phyloP scores from a whole-genome alignment of 1,139 yeast genomes.

The Scheffersomyces titani region DNA sequence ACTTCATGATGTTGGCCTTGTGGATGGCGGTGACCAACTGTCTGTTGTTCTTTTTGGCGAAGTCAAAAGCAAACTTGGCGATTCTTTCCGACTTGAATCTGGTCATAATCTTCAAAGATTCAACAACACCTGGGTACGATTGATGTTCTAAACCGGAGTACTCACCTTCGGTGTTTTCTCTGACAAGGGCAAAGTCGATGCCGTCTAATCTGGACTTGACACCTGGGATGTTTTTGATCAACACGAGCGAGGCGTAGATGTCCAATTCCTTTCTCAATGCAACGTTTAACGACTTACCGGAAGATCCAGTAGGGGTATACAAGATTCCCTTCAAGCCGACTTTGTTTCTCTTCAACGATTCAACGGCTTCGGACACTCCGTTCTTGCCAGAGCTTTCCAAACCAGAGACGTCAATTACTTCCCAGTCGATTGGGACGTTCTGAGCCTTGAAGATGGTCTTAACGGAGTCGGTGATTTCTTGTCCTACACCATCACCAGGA shows the following conservation, averaged over 20 bases:
- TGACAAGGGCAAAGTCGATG: constrained; percentile 89
- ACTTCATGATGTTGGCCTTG: constrained; percentile 98
- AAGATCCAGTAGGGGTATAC: constrained; percentile 76
- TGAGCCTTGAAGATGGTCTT: constrained; percentile 83
- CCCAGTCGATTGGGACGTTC: constrained; percentile 93
- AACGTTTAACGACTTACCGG: constrained; percentile 76
- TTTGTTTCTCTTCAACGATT: constrained; percentile 92
- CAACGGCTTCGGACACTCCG: constrained; percentile 80
- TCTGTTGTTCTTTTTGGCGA: constrained; percentile 90
- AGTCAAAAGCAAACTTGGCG: constrained; percentile 96
- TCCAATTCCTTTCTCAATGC: constrained; percentile 96
- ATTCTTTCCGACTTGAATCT: constrained; percentile 95
- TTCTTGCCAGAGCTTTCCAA: constrained; percentile 61
- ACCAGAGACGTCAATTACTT: constrained; percentile 86
- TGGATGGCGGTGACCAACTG: constrained; percentile 94
- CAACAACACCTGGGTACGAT: constrained; percentile 97
- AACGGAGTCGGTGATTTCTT: constrained; percentile 93
- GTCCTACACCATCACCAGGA: constrained; percentile 98
- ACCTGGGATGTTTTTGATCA: constrained; percentile 94
- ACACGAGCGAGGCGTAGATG: constrained; percentile 89
- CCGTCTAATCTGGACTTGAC: constrained; percentile 85
- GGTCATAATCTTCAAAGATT: constrained; percentile 93
- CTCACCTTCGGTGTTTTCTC: constrained; percentile 98
- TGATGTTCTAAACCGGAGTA: constrained; percentile 98
- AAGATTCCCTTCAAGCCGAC: constrained; percentile 96